Evolutionary conservation across 805 yeast genomes (phyloP), one percentile per base, ranked within the genome.

Genomic region (Candida nemodendra): DNA sequence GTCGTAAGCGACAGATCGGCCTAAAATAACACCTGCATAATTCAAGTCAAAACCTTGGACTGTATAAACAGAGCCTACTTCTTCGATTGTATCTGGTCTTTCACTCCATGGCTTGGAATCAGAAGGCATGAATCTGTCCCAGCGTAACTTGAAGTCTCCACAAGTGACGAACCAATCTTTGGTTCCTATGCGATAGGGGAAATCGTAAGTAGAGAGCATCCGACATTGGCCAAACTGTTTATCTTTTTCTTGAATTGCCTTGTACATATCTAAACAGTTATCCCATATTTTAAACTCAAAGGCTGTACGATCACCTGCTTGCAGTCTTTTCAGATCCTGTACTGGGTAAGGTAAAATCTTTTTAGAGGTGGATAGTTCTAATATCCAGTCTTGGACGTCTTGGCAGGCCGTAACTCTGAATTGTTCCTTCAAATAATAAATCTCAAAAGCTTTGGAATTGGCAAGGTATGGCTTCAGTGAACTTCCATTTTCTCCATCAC

Each of bases 21-120:
- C 76, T 11, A 71, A 36, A 3, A 71, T 70, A 0, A 71, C 70
- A 30, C 70, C 75, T 2, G 73, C 72, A 45, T 66, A 71, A 44
- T 69, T 69, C 38, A 71, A 47, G 48, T 71, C 76, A 45, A 70
- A 71, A 1, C 76, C 76, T 50, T 70, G 76, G 15, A 71, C 56
- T 0, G 76, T 70, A 37, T 71, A 71, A 3, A 70, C 75, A 15
- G 72, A 66, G 0, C 76, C 76, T 27, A 69, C 74, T 47, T 70
- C 74, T 21, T 68, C 69, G 28, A 69, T 66, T 1, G 72, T 68
- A 30, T 69, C 74, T 0, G 56, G 54, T 26, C 74, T 47, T 45
- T 70, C 75, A 36, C 71, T 64, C 76, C 76, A 71, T 12, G 75
- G 76, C 2, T 56, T 48, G 4, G 56, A 48, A 7, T 60, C 61